A percentile compares a stretch with the other conserved stretches of the same genome.
Evolutionary conservation across 345 rosid genomes (phyloP).

Genomic region (Erysimum cheiranthoides): DNA sequence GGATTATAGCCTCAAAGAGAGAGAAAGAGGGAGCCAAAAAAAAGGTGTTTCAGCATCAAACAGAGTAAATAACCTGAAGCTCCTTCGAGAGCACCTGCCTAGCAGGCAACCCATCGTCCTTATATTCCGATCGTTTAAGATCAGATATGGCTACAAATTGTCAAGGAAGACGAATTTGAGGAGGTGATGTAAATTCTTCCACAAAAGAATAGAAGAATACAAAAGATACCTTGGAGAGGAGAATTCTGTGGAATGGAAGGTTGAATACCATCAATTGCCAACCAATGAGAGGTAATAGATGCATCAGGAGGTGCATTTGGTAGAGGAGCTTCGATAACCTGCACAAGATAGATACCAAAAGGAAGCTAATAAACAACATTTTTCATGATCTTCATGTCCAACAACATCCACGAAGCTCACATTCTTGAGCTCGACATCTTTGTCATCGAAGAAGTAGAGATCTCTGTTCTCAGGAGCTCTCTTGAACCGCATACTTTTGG

Average conservation of each 20-base stretch:
- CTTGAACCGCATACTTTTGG: slow-evolving; percentile 63
- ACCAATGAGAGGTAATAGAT: slow-evolving; percentile 69
- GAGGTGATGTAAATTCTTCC: slow-evolving; percentile 2
- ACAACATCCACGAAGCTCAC: slow-evolving; percentile 42
- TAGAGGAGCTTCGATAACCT: slow-evolving; percentile 77
- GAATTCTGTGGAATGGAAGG: slow-evolving; percentile 80
- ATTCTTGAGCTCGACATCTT: slow-evolving; percentile 73
- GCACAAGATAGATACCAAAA: slow-evolving; percentile 24
- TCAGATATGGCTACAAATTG: slow-evolving; percentile 53
- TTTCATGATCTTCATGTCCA: slow-evolving; percentile 9
- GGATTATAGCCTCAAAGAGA: neutral
- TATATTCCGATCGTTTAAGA: slow-evolving; percentile 66
- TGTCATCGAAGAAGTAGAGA: slow-evolving; percentile 76
- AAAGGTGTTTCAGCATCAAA: neutral
- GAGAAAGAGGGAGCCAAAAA: neutral
- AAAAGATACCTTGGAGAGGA: slow-evolving; percentile 60
- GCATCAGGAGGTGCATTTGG: slow-evolving; percentile 66
- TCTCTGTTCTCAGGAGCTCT: slow-evolving; percentile 77
- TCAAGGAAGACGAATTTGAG: slow-evolving; percentile 4
- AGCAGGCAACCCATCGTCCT: slow-evolving; percentile 69
- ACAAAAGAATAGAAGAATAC: neutral
- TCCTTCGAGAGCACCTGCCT: slow-evolving; percentile 76
- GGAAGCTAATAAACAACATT: slow-evolving; percentile 36
- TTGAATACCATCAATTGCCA: slow-evolving; percentile 91
- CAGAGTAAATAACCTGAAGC: slow-evolving; percentile 61